Base-by-base conservation (phyloP, 768 basidiomycete genomes). In the Phanerochaete carnosa region DNA sequence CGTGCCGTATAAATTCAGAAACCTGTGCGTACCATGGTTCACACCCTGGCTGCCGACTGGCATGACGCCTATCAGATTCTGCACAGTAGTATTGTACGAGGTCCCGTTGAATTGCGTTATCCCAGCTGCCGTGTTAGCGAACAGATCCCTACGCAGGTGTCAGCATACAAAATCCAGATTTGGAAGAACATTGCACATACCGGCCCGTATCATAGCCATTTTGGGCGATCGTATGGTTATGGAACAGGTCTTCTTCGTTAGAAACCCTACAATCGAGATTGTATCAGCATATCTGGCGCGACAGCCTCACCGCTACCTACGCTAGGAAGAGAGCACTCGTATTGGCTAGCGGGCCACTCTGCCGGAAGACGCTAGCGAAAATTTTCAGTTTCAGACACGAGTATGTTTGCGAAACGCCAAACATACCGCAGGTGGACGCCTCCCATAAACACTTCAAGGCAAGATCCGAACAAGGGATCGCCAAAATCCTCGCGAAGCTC, bases 321-420 rank as follows among this genome's bases (percentile, higher is more conserved):
- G 82, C 83, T n/a, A 85, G 74, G 70, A 89, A 90, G 26, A 87
- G 69, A 1, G 80, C 78, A 0, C 76, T 74, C 32, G 70, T 81
- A 52, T 79, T 35, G 1, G 85, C 86, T 16, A 29, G 28, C 2
- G 80, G 69, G 1, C 87, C 87, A 62, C 87, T 83, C 69, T 89
- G 86, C 39, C 77, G 78, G 69, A 70, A 43, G 11, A 43, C 19
- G 8, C 39, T 35, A 35, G 33, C 15, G 8, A 35, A 35, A 35
- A 7, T 35, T 15, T 7, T 7, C 15, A 7, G 33, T 15, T 35
- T 7, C 33, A 35, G 15, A 35, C 33, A 15, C 33, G 8, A 35
- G 7, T 15, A 7, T 7, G 7, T 35, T 35, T 15, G 15, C 33
- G 39, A 19, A 8, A 19, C 39, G n/a, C 19, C 39, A 19, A 35